Percentiles rank a stretch among this genome's conserved stretches.
phyloP scores from a whole-genome alignment of 805 yeast genomes.

The Nakazawaea populi region DNA sequence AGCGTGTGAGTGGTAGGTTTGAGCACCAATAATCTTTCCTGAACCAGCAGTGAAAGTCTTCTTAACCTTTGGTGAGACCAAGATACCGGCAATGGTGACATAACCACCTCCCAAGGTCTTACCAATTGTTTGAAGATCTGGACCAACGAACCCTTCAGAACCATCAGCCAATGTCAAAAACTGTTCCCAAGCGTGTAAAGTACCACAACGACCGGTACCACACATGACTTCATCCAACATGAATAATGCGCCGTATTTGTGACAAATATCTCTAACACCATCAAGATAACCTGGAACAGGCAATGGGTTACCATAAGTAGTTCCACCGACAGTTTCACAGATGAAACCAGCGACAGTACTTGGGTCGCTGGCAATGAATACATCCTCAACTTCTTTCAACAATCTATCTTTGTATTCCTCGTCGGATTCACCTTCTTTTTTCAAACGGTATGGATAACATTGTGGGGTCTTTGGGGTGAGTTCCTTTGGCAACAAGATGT shows the following conservation, averaged over 20 bases:
- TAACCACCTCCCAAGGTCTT: slow-evolving; percentile 47
- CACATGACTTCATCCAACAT: slow-evolving; percentile 52
- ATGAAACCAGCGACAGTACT: slow-evolving; percentile 35
- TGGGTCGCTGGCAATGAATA: slow-evolving; percentile 33
- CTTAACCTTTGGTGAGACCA: slow-evolving; percentile 35
- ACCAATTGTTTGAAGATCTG: slow-evolving; percentile 45
- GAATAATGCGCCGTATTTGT: slow-evolving; percentile 43
- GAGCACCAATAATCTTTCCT: slow-evolving; percentile 39
- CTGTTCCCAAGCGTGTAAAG: slow-evolving; percentile 42
- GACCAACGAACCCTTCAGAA: slow-evolving; percentile 25
- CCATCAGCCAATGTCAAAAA: slow-evolving; percentile 20
- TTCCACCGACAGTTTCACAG: slow-evolving; percentile 41
- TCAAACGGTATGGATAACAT: slow-evolving; percentile 28
- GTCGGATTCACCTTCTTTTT: slow-evolving; percentile 28
- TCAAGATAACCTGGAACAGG: slow-evolving; percentile 40
- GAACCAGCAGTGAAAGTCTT: slow-evolving; percentile 33
- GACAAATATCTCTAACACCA: slow-evolving; percentile 38
- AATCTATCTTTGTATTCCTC: slow-evolving; percentile 32
- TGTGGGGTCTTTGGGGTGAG: slow-evolving; percentile 23
- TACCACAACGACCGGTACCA: slow-evolving; percentile 48
- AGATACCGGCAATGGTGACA: slow-evolving; percentile 43
- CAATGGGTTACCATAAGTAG: slow-evolving; percentile 37
- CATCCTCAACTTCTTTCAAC: slow-evolving; percentile 31
- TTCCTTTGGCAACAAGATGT: slow-evolving; percentile 17
- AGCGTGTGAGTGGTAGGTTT: slow-evolving; percentile 45